Conservation (phyloP, 1,284 basidiomycete species). For the Marasmius fiardii region DNA sequence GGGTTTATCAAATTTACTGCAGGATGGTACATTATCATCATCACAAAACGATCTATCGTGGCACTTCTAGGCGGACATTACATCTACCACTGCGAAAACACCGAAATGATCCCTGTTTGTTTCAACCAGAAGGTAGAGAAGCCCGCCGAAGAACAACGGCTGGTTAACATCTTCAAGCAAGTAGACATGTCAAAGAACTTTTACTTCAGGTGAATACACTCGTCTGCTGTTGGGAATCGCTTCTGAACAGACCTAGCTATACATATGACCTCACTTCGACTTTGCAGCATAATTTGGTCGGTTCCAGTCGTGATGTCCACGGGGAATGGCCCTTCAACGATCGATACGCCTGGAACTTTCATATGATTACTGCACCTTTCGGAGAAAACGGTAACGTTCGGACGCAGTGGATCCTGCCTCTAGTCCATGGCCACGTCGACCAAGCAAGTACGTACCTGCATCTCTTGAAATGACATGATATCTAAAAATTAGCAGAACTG, state of each 20-base stretch:
- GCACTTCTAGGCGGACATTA: conserved; percentile 96
- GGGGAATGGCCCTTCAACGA: conserved; percentile 74
- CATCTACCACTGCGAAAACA: conserved; percentile 94
- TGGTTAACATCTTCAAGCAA: conserved; percentile 93
- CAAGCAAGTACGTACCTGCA: conserved; percentile 85
- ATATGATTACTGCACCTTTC: conserved; percentile 78
- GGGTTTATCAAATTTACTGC: conserved; percentile 91
- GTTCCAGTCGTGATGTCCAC: conserved; percentile 36
- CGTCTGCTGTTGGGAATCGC: neutral
- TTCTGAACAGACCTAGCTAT: conserved; percentile 52
- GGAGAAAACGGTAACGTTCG: conserved; percentile 25
- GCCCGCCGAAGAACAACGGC: conserved; percentile 78
- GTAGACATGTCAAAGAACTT: conserved; percentile 99
- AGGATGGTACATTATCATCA: conserved; percentile 89
- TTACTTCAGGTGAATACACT: conserved; percentile 81
- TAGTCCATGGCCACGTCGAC: conserved; percentile 96
- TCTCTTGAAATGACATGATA: neutral
- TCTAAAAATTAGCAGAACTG: conserved; percentile 57
- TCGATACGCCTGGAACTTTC: conserved; percentile 95
- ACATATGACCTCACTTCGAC: conserved; percentile 97
- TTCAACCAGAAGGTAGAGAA: conserved; percentile 79
- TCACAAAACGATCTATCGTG: conserved; percentile 89
- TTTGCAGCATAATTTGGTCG: conserved; percentile 90
- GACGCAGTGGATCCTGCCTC: conserved; percentile 85
- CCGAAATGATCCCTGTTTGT: conserved; percentile 77